A percentile compares a stretch with the other conserved stretches of the same genome.
These are phyloP conservation scores for Scortechinia acanthostroma DNA, from an alignment of 2,329 filamentous ascomycete species.

Conservation along the genomic window DNA sequence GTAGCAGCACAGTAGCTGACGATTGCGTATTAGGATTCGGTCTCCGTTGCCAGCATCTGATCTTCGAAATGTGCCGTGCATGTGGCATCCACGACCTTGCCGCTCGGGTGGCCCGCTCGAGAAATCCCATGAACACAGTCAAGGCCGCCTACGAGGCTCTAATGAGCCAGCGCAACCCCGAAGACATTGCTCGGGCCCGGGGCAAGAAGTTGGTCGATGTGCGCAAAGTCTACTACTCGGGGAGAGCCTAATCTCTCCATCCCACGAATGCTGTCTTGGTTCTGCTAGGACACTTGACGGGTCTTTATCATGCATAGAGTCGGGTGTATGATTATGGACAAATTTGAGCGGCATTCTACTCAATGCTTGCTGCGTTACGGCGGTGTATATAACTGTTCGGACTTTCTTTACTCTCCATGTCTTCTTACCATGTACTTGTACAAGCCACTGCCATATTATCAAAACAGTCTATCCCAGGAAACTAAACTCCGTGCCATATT, in stretches of 20 bases:
- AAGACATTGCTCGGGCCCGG: conserved; percentile 60
- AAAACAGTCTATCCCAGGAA: too few species aligned
- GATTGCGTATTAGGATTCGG: conserved; percentile 62
- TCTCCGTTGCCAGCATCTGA: conserved; percentile 63
- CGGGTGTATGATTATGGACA: not conserved
- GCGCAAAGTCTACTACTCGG: conserved; percentile 69
- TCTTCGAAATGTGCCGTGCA: conserved; percentile 65
- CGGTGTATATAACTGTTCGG: too few species aligned
- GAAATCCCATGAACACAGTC: conserved; percentile 73
- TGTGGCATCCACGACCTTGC: conserved; percentile 64
- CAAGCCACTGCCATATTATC: too few species aligned
- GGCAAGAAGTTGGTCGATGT: conserved; percentile 72
- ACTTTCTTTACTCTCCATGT: not conserved
- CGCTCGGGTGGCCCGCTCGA: conserved; percentile 53
- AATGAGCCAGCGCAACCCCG: conserved; percentile 58
- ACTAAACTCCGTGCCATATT: too few species aligned
- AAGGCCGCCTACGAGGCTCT: conserved; percentile 67
- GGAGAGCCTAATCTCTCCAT: conserved; percentile 17
- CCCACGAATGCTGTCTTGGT: too few species aligned
- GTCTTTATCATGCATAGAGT: not conserved
- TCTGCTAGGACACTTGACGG: too few species aligned
- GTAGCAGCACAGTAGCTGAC: conserved; percentile 5
- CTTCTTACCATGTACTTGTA: not conserved
- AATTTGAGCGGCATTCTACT: not conserved
- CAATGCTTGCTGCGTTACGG: too few species aligned